phyloP scores from a whole-genome alignment of 75 land plant genomes.

The Sequoia sempervirens region DNA sequence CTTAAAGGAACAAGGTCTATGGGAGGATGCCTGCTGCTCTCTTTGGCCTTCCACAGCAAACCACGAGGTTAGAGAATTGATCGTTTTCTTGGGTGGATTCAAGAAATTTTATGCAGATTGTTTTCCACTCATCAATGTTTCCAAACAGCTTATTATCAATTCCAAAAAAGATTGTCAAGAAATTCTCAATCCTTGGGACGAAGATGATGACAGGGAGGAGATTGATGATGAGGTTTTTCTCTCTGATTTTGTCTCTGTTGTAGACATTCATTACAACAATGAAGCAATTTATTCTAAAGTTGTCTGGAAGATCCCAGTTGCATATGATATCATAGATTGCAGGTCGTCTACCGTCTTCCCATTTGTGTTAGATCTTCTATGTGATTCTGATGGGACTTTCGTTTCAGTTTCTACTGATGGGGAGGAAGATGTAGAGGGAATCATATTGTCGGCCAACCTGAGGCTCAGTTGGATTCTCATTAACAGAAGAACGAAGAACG shows the following conservation, averaged over 20 bases:
- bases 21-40: conserved; percentile 30
- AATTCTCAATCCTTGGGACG: not conserved
- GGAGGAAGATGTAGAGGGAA: not conserved
- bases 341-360: not conserved
- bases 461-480: not conserved
- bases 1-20: conserved; percentile 51
- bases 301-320: not conserved
- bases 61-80: conserved; percentile 38
- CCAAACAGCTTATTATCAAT: no score
- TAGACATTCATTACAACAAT: not conserved
- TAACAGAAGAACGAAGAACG: not conserved
- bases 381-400: no score
- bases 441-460: not conserved
- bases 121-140: no score
- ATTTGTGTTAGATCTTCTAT: not conserved
- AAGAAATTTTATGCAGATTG: conserved; percentile 11
- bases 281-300: not conserved
- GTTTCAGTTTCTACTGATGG: not conserved
- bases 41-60: conserved; percentile 2
- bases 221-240: not conserved
- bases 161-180: not conserved
- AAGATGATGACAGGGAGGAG: not conserved
- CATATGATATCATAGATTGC: not conserved
- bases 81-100: conserved; percentile 63
- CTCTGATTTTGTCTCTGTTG: conserved; percentile 6